Base-by-base conservation (phyloP, 176 grass and related monocot genomes). In the Dendrocalamus sinicus region DNA sequence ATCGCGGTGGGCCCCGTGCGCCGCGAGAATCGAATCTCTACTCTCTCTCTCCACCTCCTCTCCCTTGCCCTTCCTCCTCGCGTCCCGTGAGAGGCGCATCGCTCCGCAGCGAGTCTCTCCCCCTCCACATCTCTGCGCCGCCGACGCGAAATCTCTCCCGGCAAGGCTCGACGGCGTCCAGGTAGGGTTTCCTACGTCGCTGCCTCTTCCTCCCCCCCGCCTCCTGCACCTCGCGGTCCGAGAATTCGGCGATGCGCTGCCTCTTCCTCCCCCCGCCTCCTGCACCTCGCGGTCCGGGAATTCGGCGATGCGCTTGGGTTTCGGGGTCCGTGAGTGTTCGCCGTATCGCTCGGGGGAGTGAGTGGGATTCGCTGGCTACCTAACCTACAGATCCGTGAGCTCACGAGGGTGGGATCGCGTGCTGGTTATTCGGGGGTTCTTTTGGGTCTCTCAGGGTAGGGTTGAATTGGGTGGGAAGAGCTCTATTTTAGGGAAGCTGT, bases 21-120 rank as follows among this genome's bases (percentile, higher is more conserved):
- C 55, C 47, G 70, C 88, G 72, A 78, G 72, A 86, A 89, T 89
- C 82, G 88, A 76, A 86, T 90, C 88, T 90, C 58, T 22, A 32
- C 47, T 20, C 22, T 12, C 47, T 20, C 22, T 12, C 8, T n/a
- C 2, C 20, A 16, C 54, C 45, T 12, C 47, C 45, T 1, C 55
- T 7, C n/a, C 0, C 41, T 4, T 9, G 12, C 2, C 30, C 6
- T 14, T 17, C 19, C 67, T 10, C 19, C 35, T 8, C 54, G 50
- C 53, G 53, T 35, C 87, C 87, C 77, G 83, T 86, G 88, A 76
- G 45, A 59, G 67, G 69, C 87, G 68, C 75, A 47, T 85, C 76
- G 76, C 82, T 20, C 32, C 52, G 62, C 30, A 16, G 15, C 14
- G 46, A 9, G 48, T 7, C 65, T 7, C 62, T 17, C 69, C 4